phyloP scores from a whole-genome alignment of 2,329 filamentous ascomycete genomes.

The Epichloe amarillans region DNA sequence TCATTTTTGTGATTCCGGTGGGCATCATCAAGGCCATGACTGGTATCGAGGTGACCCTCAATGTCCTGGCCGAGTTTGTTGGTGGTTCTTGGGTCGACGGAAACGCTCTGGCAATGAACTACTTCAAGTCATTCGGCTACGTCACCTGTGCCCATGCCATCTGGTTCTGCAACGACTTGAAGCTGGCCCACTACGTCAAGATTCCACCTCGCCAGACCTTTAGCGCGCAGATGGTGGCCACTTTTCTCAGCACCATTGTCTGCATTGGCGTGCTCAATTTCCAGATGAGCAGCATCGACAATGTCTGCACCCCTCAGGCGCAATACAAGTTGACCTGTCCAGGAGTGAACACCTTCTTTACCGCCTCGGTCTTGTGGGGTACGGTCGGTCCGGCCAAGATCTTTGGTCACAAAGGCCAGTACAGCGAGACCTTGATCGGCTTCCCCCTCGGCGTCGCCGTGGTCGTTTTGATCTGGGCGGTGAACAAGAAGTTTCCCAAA shows the following conservation, averaged over 20 bases:
- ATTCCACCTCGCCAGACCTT: conserved; percentile 49
- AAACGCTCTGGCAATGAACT: conserved; percentile 39
- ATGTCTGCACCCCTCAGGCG: conserved; percentile 34
- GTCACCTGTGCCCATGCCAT: conserved; percentile 38
- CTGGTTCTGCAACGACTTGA: conserved; percentile 34
- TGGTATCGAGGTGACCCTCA: conserved; percentile 36
- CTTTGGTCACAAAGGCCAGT: conserved; percentile 34
- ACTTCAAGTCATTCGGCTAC: conserved; percentile 39
- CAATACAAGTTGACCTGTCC: conserved; percentile 37
- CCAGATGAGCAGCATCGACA: conserved; percentile 34
- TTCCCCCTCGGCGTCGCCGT: conserved; percentile 36
- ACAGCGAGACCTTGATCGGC: conserved; percentile 33
- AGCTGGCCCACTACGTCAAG: conserved; percentile 43
- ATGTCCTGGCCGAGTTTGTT: conserved; percentile 40
- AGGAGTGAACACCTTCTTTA: conserved; percentile 42
- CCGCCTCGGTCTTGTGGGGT: conserved; percentile 41
- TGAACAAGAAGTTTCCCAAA: conserved; percentile 27
- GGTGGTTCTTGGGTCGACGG: conserved; percentile 37
- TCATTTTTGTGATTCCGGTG: conserved; percentile 37
- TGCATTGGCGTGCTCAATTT: conserved; percentile 35
- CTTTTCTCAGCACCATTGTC: conserved; percentile 37
- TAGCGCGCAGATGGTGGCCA: conserved; percentile 43
- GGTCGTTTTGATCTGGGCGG: conserved; percentile 27
- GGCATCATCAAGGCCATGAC: conserved; percentile 42
- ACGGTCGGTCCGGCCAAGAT: conserved; percentile 37